Base-by-base conservation (phyloP, 306 rosid species). In the Acacia confusa region DNA sequence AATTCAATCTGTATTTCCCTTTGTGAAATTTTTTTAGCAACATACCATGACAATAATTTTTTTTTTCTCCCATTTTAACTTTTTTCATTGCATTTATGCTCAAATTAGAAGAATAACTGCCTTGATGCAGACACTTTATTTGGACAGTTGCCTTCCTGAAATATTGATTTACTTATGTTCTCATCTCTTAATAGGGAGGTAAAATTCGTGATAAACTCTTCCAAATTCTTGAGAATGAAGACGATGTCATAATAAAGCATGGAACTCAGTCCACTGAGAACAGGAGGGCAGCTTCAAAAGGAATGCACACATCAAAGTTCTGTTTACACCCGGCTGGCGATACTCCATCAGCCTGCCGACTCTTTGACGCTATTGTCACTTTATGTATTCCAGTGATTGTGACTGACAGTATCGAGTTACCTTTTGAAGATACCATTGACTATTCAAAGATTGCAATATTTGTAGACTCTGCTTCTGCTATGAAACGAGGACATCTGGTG, bases 321-420 rank as follows among this genome's bases (percentile, higher is more conserved):
- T 95, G 99, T 85, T 89, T 95, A 74, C 91, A 95, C 86, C 98
- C 98, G 12, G 97, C 99, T 20, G 99, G 99, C 22, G 99, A 93
- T 84, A 95, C 99, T 75, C 98, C 99, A 52, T 95, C 99, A 34
- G 98, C 98, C 11, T 95, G 99, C 71, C 90, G 99, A 30, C 89
- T 95, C 70, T 95, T 95, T 78, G 99, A 95, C 81, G 91, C 99
- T 71, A 88, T 95, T 67, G 97, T 95, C 72, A 93, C 98, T 87
- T 85, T 93, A 88, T 95, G 99, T 38, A 70, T 95, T 44, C 99
- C 99, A 14, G 99, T 95, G 73, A 89, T 95, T 52, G 68, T 89
- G 64, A 95, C 98, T 25, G 93, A 95, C 86, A 83, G 70, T 52
- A 92, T 95, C 64, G 99, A 93, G 91, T 83, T 95, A 79, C 98